These are phyloP conservation scores for Endogone sp. DNA, from an alignment of 192 early-diverging fungal species.

Conservation along the genomic window DNA sequence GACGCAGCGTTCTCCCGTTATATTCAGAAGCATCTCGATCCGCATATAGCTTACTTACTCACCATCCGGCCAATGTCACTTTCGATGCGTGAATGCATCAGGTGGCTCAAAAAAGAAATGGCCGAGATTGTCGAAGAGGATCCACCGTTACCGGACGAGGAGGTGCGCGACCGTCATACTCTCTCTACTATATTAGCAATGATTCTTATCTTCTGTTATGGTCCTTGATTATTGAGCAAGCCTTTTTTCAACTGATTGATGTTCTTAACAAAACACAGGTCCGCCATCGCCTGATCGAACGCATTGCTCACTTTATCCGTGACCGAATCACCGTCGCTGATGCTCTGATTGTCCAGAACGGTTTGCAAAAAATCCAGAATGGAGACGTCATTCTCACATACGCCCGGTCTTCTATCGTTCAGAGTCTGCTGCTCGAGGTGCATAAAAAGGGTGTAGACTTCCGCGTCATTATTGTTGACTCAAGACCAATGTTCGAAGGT, in stretches of 20 bases:
- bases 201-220: background rate
- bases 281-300: constrained; percentile 58
- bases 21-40: constrained; percentile 76
- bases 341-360: constrained; percentile 71
- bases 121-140: constrained; percentile 71
- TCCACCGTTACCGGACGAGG: constrained; percentile 77
- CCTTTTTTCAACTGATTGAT: constrained; percentile 2
- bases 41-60: constrained; percentile 88
- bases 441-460: constrained; percentile 74
- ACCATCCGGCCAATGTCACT: constrained; percentile 83
- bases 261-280: constrained; percentile 39
- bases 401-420: constrained; percentile 89
- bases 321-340: constrained; percentile 86
- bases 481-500: constrained; percentile 88
- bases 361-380: constrained; percentile 80
- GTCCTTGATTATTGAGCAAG: constrained; percentile 8
- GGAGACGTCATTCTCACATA: constrained; percentile 92
- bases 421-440: constrained; percentile 71
- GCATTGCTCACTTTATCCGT: constrained; percentile 88
- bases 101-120: constrained; percentile 86
- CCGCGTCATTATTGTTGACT: constrained; percentile 89
- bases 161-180: constrained; percentile 50
- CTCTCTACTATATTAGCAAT: background rate
- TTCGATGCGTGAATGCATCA: constrained; percentile 91
- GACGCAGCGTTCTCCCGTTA: constrained; percentile 75